Evolutionary conservation across 1,284 basidiomycete genomes (phyloP).

Genomic region (Xanthoconium separans): DNA sequence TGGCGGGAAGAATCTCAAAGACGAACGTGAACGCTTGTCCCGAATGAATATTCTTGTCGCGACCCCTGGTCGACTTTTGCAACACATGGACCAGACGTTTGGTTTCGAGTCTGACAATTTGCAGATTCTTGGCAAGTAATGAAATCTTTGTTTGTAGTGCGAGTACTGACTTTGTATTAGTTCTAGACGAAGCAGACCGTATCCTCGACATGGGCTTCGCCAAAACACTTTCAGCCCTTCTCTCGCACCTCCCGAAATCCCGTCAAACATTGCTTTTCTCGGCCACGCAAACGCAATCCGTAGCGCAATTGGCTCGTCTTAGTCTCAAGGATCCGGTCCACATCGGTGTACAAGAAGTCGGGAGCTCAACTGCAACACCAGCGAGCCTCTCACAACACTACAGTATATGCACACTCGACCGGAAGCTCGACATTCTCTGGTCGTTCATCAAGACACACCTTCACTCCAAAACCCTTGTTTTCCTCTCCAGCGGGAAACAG

Average conservation of each 20-base stretch:
- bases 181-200: conserved; percentile 96
- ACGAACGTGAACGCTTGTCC: conserved; percentile 84
- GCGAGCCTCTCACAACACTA: conserved; percentile 90
- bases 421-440: conserved; percentile 92
- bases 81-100: conserved; percentile 98
- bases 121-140: conserved; percentile 79
- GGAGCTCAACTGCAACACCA: conserved; percentile 48
- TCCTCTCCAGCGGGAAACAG: conserved; percentile 95
- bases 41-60: conserved; percentile 98
- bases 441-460: conserved; percentile 95
- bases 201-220: conserved; percentile 97
- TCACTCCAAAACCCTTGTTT: conserved; percentile 90
- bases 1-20: conserved; percentile 94
- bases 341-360: conserved; percentile 63
- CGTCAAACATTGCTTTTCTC: conserved; percentile 96
- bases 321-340: conserved; percentile 84
- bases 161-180: conserved; percentile 38
- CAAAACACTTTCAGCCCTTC: conserved; percentile 85
- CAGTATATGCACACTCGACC: conserved; percentile 78
- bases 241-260: conserved; percentile 81
- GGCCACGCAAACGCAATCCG: conserved; percentile 93
- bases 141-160: neutral
- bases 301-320: conserved; percentile 87
- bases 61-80: conserved; percentile 91
- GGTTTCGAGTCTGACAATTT: conserved; percentile 92